A percentile compares a stretch with the other conserved stretches of the same genome.
Conservation (phyloP, 306 rosid species). For the Casuarina cunninghamiana region DNA sequence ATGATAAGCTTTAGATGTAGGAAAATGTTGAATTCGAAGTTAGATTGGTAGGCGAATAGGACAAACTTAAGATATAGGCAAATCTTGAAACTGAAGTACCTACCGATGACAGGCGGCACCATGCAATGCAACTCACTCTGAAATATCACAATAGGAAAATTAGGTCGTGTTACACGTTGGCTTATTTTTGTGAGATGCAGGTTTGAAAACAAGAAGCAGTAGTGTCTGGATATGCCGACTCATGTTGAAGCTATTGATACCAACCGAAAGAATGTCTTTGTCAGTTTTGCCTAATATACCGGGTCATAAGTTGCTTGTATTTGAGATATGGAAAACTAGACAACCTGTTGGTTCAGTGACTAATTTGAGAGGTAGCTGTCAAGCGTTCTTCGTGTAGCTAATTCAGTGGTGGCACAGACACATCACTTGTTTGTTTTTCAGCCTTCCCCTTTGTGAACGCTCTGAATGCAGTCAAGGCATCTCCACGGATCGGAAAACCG, state of each 20-base stretch:
- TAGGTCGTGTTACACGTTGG: neutral
- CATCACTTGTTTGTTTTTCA: too few relatives aligned
- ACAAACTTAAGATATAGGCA: neutral
- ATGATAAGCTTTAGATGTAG: neutral
- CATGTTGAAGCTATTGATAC: neutral
- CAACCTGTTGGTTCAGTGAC: too few relatives aligned
- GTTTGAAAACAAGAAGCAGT: neutral
- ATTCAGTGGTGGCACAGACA: too few relatives aligned
- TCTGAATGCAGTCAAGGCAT: too few relatives aligned
- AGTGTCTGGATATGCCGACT: neutral
- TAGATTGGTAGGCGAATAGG: neutral
- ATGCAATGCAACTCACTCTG: neutral
- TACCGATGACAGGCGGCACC: neutral
- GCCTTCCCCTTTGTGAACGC: too few relatives aligned
- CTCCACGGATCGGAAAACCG: too few relatives aligned
- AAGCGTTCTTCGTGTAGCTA: too few relatives aligned
- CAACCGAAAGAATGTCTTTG: neutral
- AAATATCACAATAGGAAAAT: neutral
- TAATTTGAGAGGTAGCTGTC: too few relatives aligned
- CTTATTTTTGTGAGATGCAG: neutral
- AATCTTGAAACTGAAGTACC: neutral
- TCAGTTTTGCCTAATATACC: too few relatives aligned
- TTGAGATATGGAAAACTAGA: too few relatives aligned
- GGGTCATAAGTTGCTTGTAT: too few relatives aligned
- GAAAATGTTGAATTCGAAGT: neutral